phyloP scores from a whole-genome alignment of 768 basidiomycete genomes.

The Grammothele lineata region DNA sequence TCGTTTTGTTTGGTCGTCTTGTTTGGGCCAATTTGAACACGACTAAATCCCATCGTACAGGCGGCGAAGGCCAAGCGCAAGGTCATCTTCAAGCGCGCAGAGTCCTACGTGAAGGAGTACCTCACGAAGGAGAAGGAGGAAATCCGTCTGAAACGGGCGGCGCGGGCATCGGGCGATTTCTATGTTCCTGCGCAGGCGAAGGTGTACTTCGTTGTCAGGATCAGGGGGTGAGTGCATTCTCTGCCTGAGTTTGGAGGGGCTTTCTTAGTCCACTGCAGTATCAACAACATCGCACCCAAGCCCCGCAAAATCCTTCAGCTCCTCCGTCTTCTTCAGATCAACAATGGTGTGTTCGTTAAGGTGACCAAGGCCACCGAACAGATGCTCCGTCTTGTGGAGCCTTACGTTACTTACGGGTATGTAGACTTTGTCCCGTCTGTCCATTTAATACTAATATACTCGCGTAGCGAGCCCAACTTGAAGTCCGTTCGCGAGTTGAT shows the following conservation, averaged over 20 bases:
- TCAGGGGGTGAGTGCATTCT: slow-evolving; percentile 74
- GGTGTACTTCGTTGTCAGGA: slow-evolving; percentile 96
- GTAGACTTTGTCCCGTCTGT: slow-evolving; percentile 21
- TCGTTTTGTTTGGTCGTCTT: background rate
- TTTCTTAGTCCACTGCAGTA: slow-evolving; percentile 54
- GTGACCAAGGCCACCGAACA: slow-evolving; percentile 94
- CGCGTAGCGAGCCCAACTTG: slow-evolving; percentile 83
- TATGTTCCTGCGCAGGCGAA: slow-evolving; percentile 97
- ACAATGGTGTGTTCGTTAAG: slow-evolving; percentile 98
- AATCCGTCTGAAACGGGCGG: slow-evolving; percentile 90
- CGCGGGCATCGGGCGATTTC: slow-evolving; percentile 90
- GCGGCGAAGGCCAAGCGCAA: slow-evolving; percentile 88
- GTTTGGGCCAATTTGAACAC: too few species aligned
- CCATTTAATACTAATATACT: background rate
- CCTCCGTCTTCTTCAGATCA: slow-evolving; percentile 97
- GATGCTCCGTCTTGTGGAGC: slow-evolving; percentile 97
- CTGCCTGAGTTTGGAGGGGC: too few species aligned
- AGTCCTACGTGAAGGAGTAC: slow-evolving; percentile 98
- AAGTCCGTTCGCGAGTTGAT: slow-evolving; percentile 95
- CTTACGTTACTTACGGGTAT: slow-evolving; percentile 95
- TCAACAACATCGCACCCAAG: slow-evolving; percentile 99
- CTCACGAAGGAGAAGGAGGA: slow-evolving; percentile 90
- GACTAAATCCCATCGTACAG: too few species aligned
- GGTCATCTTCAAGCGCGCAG: slow-evolving; percentile 99
- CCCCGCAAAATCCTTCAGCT: slow-evolving; percentile 99